phyloP scores from a whole-genome alignment of 768 basidiomycete genomes.

The Suillus sp. region DNA sequence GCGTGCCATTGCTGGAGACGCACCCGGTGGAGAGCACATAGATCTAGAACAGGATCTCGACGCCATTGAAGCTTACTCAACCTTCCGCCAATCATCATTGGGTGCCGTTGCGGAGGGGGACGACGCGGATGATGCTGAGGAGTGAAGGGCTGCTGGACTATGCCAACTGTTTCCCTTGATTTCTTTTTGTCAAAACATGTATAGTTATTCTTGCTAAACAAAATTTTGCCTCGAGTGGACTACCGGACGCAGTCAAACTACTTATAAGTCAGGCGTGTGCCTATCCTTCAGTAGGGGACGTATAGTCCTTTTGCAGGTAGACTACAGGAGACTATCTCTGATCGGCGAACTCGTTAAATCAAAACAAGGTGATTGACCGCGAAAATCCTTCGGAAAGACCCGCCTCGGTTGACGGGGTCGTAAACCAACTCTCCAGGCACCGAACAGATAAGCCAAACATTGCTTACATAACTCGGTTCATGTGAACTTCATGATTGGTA shows the following conservation, averaged over 20 bases:
- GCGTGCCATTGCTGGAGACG: slow-evolving; percentile 38
- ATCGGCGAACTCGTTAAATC: not conserved
- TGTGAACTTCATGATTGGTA: not conserved
- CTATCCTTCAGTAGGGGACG: not conserved
- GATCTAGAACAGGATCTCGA: slow-evolving; percentile 35
- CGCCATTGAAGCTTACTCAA: slow-evolving; percentile 26
- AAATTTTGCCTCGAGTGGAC: not conserved
- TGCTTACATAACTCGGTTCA: slow-evolving; percentile 13
- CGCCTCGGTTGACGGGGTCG: not conserved
- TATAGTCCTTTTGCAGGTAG: not conserved
- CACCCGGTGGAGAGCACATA: slow-evolving; percentile 25
- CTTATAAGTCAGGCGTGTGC: not conserved
- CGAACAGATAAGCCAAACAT: not conserved
- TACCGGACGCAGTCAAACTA: not conserved
- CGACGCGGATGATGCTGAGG: slow-evolving; percentile 28
- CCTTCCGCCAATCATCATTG: slow-evolving; percentile 22
- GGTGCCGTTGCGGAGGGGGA: slow-evolving; percentile 37
- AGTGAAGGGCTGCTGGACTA: slow-evolving; percentile 16
- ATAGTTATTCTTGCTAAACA: slow-evolving; percentile 1
- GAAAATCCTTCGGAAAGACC: slow-evolving; percentile 8
- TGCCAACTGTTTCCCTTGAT: not conserved
- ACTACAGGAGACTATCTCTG: not conserved
- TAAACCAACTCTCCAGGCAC: not conserved
- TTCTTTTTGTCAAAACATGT: not conserved
- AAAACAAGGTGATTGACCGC: not conserved